phyloP scores from a whole-genome alignment of 305 asterid species.

The Fraxinus dipetala region DNA sequence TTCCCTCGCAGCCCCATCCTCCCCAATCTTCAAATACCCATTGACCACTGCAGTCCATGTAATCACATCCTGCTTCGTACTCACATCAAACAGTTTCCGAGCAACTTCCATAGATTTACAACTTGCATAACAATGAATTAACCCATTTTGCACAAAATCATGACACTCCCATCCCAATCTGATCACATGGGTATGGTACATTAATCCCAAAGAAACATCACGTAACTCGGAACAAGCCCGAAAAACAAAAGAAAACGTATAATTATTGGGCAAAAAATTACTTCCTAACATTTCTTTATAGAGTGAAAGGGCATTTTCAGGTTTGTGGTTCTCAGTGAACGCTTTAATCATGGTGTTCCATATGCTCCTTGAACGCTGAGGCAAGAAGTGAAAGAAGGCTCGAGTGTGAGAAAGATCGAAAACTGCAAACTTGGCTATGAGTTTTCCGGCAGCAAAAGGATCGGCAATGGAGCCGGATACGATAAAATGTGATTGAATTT shows the following conservation, averaged over 20 bases:
- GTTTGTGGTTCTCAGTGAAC: constrained; percentile 34
- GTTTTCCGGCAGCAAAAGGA: constrained; percentile 27
- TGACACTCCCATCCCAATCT: constrained; percentile 51
- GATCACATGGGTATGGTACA: constrained; percentile 41
- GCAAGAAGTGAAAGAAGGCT: constrained; percentile 27
- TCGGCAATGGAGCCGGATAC: constrained; percentile 39
- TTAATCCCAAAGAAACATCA: constrained; percentile 29
- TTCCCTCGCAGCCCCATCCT: constrained; percentile 27
- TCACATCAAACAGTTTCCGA: constrained; percentile 39
- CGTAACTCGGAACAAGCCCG: constrained; percentile 43
- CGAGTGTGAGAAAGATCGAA: constrained; percentile 24
- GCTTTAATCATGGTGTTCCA: constrained; percentile 47
- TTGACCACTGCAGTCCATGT: constrained; percentile 49
- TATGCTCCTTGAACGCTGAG: constrained; percentile 28
- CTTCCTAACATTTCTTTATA: constrained; percentile 40
- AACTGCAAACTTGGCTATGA: constrained; percentile 31
- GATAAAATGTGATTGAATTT: constrained; percentile 38
- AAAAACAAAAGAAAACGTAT: constrained; percentile 50
- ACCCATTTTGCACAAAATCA: constrained; percentile 58
- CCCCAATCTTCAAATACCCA: constrained; percentile 40
- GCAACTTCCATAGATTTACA: constrained; percentile 32
- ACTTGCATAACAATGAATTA: constrained; percentile 45
- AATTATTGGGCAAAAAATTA: constrained; percentile 40
- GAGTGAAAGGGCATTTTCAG: constrained; percentile 31
- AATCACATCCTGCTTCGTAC: constrained; percentile 36